Percentiles rank a stretch among this genome's conserved stretches.
Evolutionary conservation across 192 early-diverging fungal genomes (phyloP).

Genomic region (Mortierella alpina): DNA sequence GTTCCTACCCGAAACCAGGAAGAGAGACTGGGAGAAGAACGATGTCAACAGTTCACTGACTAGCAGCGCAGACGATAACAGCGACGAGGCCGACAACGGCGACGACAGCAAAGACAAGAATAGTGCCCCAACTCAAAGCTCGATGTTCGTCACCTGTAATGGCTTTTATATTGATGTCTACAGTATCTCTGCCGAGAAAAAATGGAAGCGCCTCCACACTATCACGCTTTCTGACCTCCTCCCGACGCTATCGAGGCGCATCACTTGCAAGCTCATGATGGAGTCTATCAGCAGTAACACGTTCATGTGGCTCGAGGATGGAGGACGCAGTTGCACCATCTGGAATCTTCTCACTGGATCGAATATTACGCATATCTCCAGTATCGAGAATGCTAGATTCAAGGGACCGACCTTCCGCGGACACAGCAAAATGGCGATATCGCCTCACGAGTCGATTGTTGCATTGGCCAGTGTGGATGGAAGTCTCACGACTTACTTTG

Average conservation of each 20-base stretch:
- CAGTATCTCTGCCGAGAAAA: constrained; percentile 28
- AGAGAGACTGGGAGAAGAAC: constrained; percentile 38
- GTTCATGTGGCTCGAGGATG: constrained; percentile 52
- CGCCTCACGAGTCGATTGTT: constrained; percentile 51
- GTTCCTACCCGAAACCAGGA: constrained; percentile 30
- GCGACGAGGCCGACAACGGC: constrained; percentile 1
- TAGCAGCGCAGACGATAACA: neutral
- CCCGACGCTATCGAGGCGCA: constrained; percentile 45
- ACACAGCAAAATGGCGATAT: constrained; percentile 52
- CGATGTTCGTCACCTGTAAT: constrained; percentile 39
- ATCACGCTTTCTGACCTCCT: constrained; percentile 33
- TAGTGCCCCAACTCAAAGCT: neutral
- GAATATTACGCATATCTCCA: constrained; percentile 48
- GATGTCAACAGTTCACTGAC: constrained; percentile 17
- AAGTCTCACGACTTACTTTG: constrained; percentile 48
- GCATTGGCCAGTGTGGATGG: constrained; percentile 51
- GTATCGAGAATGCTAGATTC: constrained; percentile 47
- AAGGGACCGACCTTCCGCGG: constrained; percentile 46
- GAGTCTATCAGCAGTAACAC: constrained; percentile 41
- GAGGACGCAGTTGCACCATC: constrained; percentile 44
- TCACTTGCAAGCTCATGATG: constrained; percentile 56
- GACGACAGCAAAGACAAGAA: constrained; percentile 16
- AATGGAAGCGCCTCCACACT: constrained; percentile 35
- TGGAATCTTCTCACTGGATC: constrained; percentile 46
- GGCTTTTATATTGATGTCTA: constrained; percentile 41